Evolutionary conservation across 1,284 basidiomycete genomes (phyloP), one percentile per base, ranked within the genome.

Genomic region (Coniophora puteana): DNA sequence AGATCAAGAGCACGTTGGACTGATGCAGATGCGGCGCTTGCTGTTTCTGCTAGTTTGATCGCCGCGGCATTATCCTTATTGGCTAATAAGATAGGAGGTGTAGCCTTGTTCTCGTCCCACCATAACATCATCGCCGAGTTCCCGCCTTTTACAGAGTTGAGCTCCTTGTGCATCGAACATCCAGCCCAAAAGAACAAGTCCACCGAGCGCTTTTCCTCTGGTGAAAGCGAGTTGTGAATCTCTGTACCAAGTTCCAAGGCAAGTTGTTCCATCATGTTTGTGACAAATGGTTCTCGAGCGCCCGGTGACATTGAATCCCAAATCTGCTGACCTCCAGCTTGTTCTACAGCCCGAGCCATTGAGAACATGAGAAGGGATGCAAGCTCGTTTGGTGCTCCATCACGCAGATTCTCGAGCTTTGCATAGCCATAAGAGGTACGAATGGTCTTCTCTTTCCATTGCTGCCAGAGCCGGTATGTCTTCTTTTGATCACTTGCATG

Each of bases 151-250:
- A 61, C 50, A 1, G 48, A 35, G 34, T 67, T 67, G 11, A 64
- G 31, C n/a, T 66, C 59, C 36, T 68, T 66, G 45, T 68, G 65
- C 62, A 66, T 66, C 8, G 47, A 52, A 36, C 64, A 67, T 1
- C 63, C 62, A 0, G 48, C 47, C 49, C 57, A 60, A 8, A 63
- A 29, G 37, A 59, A 63, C 8, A 57, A 41, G 20, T 52, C 35
- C 1, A 55, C 35, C 0, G 36, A 41, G 6, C 28, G 45, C 29
- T 52, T 39, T 28, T 55, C 44, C 3, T 47, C 49, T 0, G 37
- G 38, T 0, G 51, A 41, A 5, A 61, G 46, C 8, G 32, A 31
- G 5, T 13, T 13, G 23, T 25, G 22, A 5, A 28, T 36, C 18
- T 43, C 41, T 4, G 24, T 27, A 12, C 37, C 24, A 14, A 38